Conservation (phyloP, 2,329 filamentous ascomycete genomes). For the Byssochlamys sp. region DNA sequence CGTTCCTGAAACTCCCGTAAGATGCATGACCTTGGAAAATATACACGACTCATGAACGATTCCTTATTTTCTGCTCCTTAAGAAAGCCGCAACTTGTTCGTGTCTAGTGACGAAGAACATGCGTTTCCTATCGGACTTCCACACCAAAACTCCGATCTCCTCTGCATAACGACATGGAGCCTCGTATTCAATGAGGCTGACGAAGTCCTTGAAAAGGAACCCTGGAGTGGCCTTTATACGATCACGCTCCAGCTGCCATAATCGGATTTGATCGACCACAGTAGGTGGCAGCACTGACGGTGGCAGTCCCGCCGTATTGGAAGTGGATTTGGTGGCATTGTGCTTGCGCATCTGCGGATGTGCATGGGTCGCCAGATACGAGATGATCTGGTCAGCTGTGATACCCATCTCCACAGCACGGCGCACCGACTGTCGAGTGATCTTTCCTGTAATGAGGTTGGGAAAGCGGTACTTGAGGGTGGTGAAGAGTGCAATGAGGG, state of each 20-base stretch:
- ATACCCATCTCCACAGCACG: constrained; percentile 83
- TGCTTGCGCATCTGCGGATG: constrained; percentile 83
- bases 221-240: constrained; percentile 76
- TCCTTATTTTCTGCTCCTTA: constrained; percentile 51
- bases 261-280: constrained; percentile 89
- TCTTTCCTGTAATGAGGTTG: constrained; percentile 83
- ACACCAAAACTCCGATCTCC: constrained; percentile 79
- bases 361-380: constrained; percentile 81
- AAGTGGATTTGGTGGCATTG: constrained; percentile 27
- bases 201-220: constrained; percentile 84
- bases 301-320: constrained; percentile 28
- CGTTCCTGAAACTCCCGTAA: background rate
- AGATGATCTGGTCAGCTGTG: constrained; percentile 88
- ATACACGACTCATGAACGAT: background rate
- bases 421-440: constrained; percentile 80
- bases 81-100: constrained; percentile 75
- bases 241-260: constrained; percentile 97
- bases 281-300: constrained; percentile 77
- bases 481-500: constrained; percentile 81
- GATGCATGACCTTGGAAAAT: background rate
- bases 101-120: constrained; percentile 88
- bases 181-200: constrained; percentile 55
- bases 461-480: constrained; percentile 83
- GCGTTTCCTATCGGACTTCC: constrained; percentile 68
- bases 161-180: constrained; percentile 57